Percentiles rank a stretch among this genome's conserved stretches.
Conservation (phyloP, 1,284 basidiomycete genomes). For the Agaricales sp. region DNA sequence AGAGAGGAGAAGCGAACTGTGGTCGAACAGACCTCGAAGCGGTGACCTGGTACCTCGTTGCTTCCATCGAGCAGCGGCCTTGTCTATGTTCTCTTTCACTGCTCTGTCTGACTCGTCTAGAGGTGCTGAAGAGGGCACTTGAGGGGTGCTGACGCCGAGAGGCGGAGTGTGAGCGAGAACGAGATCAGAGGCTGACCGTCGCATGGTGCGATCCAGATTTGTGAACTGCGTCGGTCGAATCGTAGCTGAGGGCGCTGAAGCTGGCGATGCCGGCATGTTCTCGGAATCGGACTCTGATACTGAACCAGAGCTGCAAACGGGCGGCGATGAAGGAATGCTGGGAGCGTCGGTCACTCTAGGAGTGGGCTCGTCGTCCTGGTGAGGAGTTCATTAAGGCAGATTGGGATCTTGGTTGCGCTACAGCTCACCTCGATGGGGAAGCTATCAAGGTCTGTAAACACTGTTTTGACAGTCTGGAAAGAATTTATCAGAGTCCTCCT, state of each 20-base stretch:
- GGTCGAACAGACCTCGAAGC: background rate
- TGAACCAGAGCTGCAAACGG: background rate
- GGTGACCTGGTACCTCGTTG: background rate
- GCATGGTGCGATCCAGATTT: background rate
- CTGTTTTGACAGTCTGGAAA: background rate
- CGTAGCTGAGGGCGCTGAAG: background rate
- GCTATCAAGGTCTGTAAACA: conserved; percentile 1
- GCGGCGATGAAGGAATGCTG: background rate
- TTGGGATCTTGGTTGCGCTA: too few species aligned
- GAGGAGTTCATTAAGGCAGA: too few species aligned
- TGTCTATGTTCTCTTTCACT: conserved; percentile 1
- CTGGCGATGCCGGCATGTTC: background rate
- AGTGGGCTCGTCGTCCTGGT: background rate
- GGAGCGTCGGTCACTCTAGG: background rate
- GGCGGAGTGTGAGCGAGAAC: background rate
- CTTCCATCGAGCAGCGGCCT: conserved; percentile 1
- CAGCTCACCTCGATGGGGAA: background rate
- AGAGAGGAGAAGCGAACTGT: background rate
- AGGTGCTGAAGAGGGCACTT: background rate
- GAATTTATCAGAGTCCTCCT: background rate
- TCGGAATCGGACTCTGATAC: background rate
- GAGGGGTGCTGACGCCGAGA: background rate
- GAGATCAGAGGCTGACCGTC: background rate
- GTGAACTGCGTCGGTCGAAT: background rate
- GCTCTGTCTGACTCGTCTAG: background rate